Conservation (phyloP, 495 filamentous ascomycete genomes). For the Rostrohypoxylon terebratum region DNA sequence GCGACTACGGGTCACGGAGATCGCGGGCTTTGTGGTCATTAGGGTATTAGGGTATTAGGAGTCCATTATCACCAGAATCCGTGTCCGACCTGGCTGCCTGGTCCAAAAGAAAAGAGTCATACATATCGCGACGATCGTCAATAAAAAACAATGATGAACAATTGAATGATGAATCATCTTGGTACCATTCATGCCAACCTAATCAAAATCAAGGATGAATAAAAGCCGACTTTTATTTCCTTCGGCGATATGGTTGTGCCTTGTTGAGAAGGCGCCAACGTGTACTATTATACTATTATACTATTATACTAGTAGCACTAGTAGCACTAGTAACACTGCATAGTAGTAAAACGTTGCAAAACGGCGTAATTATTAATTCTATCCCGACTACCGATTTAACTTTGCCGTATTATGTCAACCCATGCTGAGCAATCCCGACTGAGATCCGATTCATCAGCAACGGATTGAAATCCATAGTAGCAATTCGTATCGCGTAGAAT, state of each 20-base stretch:
- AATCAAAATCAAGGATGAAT: conserved; percentile 1
- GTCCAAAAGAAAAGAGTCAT: conserved; percentile 35
- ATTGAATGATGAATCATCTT: conserved; percentile 29
- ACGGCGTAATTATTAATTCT: conserved; percentile 31
- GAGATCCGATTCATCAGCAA: conserved; percentile 45
- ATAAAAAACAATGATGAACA: background rate
- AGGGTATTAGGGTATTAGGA: background rate
- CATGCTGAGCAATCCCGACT: conserved; percentile 43
- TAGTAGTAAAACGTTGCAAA: background rate
- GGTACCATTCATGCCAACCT: background rate
- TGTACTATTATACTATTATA: too few relatives aligned
- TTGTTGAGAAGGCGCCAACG: background rate
- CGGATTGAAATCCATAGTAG: conserved; percentile 6
- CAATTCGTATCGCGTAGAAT: conserved; percentile 30
- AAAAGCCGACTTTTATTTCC: conserved; percentile 19
- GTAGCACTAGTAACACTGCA: too few relatives aligned
- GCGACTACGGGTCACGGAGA: conserved; percentile 25
- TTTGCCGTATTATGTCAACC: conserved; percentile 29
- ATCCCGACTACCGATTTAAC: conserved; percentile 22
- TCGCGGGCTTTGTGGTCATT: conserved; percentile 15
- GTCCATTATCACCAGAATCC: background rate
- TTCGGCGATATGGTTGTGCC: conserved; percentile 43
- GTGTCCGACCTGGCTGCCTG: background rate
- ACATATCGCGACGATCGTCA: conserved; percentile 19
- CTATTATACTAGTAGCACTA: too few relatives aligned